phyloP scores from a whole-genome alignment of 345 rosid genomes.

The Erucastrum elatum region DNA sequence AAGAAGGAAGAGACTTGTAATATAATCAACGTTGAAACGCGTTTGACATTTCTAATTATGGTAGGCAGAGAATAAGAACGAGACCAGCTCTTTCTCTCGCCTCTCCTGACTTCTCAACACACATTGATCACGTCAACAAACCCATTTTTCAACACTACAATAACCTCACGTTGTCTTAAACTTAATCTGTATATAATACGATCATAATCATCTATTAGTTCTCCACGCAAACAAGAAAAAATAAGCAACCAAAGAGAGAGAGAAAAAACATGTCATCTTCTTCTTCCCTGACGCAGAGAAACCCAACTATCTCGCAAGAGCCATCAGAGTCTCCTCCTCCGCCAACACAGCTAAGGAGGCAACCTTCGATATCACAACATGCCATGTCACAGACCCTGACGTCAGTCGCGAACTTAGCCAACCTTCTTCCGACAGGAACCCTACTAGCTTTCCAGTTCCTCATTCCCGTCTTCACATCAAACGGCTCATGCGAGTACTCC shows the following conservation, averaged over 20 bases:
- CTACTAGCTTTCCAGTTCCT: constrained; percentile 84
- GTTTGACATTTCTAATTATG: not conserved
- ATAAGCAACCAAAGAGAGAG: not conserved
- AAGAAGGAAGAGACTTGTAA: not conserved
- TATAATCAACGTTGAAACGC: constrained; percentile 3
- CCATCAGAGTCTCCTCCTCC: constrained; percentile 23
- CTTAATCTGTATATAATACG: not conserved
- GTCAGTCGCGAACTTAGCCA: constrained; percentile 79
- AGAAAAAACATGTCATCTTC: constrained; percentile 26
- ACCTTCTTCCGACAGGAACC: constrained; percentile 95
- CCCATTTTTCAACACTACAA: constrained; percentile 10
- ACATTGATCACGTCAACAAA: constrained; percentile 22
- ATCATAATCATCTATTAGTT: not conserved
- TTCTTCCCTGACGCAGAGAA: constrained; percentile 27
- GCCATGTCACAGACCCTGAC: constrained; percentile 78
- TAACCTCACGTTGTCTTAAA: not conserved
- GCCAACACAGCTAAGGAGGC: constrained; percentile 28
- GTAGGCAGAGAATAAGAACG: not conserved
- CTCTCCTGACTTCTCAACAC: constrained; percentile 13
- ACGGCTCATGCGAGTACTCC: constrained; percentile 71
- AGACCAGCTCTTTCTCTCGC: not conserved
- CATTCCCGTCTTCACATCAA: constrained; percentile 74
- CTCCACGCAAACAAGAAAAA: not conserved
- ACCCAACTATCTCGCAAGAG: constrained; percentile 10
- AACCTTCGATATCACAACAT: constrained; percentile 49